phyloP scores from a whole-genome alignment of 805 yeast genomes.

The Scheffersomyces coipomensis region DNA sequence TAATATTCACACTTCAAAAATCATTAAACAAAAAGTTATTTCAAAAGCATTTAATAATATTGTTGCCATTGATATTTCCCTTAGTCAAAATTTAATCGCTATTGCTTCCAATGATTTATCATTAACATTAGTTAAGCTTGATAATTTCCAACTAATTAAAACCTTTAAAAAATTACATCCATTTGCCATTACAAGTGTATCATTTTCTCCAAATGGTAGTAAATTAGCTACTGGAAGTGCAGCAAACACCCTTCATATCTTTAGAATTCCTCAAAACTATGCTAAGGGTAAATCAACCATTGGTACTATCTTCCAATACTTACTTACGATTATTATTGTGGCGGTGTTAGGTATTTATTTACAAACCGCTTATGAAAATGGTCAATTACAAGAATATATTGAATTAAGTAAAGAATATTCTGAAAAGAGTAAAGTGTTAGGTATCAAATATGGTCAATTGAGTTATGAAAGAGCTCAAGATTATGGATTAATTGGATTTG shows the following conservation, averaged over 20 bases:
- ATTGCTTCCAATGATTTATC: conserved; percentile 69
- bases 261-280: conserved; percentile 54
- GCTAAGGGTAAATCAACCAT: conserved; percentile 39
- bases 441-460: conserved; percentile 22
- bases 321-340: conserved; percentile 32
- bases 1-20: conserved; percentile 39
- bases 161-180: conserved; percentile 62
- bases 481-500: conserved; percentile 5
- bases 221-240: conserved; percentile 74
- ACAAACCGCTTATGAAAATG: conserved; percentile 34
- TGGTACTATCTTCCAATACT: conserved; percentile 30
- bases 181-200: conserved; percentile 74
- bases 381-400: conserved; percentile 28
- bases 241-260: conserved; percentile 66
- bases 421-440: conserved; percentile 11
- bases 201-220: conserved; percentile 67
- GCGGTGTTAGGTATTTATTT: conserved; percentile 29
- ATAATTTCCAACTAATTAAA: conserved; percentile 51
- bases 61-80: conserved; percentile 48
- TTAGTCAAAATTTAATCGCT: conserved; percentile 44
- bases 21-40: conserved; percentile 41
- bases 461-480: conserved; percentile 23
- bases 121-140: conserved; percentile 51
- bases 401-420: conserved; percentile 17
- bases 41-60: conserved; percentile 54